Evolutionary conservation across 495 filamentous ascomycete genomes (phyloP), one percentile per base, ranked within the genome.

Genomic region (Neohortaea acidophila): DNA sequence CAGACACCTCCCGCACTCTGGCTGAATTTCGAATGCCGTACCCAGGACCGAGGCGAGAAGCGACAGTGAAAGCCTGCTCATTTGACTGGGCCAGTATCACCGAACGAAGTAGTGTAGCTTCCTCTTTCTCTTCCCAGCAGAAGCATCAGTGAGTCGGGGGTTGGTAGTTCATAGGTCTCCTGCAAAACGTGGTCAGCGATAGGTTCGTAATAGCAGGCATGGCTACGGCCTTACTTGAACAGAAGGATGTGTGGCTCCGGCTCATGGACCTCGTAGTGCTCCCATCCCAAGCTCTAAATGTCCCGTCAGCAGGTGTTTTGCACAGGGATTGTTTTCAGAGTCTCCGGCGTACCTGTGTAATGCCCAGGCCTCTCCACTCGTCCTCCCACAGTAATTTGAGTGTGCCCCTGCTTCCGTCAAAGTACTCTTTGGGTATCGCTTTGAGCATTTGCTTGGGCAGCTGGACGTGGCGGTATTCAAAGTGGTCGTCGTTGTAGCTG

Each of bases 221-320:
- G 27, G 7, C 4, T 37, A 43, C 7, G 34, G 12, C 61, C 81
- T 60, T 60, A 96, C 89, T 97, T 97, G 70, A 97, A 97, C 11
- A 97, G 71, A 21, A 97, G 72, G 44, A 97, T 96, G 50, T 97
- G 89, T 34, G 89, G 89, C 64, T 97, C 89, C 24, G 89, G 89
- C 59, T 94, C 91, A 56, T 97, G 89, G 38, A 96, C 89, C 60
- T 97, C 89, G 49, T 97, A 97, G 60, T 97, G 89, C 54, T 94
- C 86, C 89, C 89, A 97, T 19, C 89, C 89, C 46, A 96, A 64
- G 59, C 91, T 96, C 84, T 96, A 37, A 31, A 9, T 17, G 14
- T 18, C 12, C 21, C 10, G 38, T 32, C 21, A 36, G 3, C 39
- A 2, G 9, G 32, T 23, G 41, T n/a, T n/a, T n/a, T n/a, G n/a